Percentiles rank a stretch among this genome's conserved stretches.
Conservation (phyloP, 2,329 filamentous ascomycete genomes). For the Curvularia sp. region DNA sequence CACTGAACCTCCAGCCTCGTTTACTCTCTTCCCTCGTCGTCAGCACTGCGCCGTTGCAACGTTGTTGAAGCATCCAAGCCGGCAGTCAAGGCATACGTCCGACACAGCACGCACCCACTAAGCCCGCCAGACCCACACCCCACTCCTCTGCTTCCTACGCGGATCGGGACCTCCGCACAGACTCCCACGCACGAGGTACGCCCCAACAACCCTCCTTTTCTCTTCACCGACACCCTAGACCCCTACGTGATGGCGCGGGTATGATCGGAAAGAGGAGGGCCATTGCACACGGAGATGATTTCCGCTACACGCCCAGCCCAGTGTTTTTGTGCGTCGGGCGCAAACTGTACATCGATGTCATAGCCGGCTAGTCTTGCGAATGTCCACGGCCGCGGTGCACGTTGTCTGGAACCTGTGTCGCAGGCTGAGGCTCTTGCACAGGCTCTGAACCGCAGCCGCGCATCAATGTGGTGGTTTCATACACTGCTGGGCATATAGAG, state of each 20-base stretch:
- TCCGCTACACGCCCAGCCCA: constrained; percentile 8
- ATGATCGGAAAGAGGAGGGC: constrained; percentile 16
- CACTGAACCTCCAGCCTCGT: constrained; percentile 19
- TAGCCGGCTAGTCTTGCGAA: constrained; percentile 31
- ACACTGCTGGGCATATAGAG: constrained; percentile 14
- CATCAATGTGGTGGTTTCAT: constrained; percentile 11
- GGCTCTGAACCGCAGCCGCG: constrained; percentile 6
- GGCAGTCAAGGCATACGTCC: constrained; percentile 6
- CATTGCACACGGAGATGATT: constrained; percentile 16
- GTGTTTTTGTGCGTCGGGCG: constrained; percentile 16
- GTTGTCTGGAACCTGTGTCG: constrained; percentile 17
- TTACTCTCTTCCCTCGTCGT: neutral
- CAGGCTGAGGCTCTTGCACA: constrained; percentile 25
- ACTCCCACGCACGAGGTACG: constrained; percentile 18
- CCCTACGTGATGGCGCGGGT: constrained; percentile 13
- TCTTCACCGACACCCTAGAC: constrained; percentile 13
- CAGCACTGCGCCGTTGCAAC: constrained; percentile 6
- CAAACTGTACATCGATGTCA: constrained; percentile 25
- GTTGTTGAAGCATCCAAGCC: constrained; percentile 9
- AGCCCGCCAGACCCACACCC: constrained; percentile 19
- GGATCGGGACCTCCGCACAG: constrained; percentile 18
- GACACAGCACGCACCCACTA: constrained; percentile 15
- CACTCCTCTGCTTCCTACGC: constrained; percentile 15
- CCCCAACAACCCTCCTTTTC: constrained; percentile 13
- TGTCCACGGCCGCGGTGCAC: constrained; percentile 37